Base-by-base conservation (phyloP, 2,329 filamentous ascomycete genomes). In the Pseudogymnoascus sp. region DNA sequence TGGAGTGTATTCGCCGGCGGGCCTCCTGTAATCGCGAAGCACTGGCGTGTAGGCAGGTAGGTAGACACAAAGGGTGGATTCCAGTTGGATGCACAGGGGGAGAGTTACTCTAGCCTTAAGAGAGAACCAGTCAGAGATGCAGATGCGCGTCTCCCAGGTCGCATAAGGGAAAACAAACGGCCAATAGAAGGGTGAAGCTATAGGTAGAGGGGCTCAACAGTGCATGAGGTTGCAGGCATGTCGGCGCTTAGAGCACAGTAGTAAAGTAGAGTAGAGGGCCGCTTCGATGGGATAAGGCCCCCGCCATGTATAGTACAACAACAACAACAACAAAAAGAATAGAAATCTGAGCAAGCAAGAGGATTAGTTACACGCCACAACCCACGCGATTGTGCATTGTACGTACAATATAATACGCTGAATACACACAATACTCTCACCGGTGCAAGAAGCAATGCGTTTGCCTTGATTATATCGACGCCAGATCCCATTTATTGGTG, bases 111-210 rank as follows among this genome's bases (percentile, higher is more conserved):
- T 56, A 56, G 28, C 49, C 49, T 56, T 56, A 34, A 16, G 64
- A 66, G 60, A 21, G 66, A 43, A 59, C 68, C 65, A 71, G 68
- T 68, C 65, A 69, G 23, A 38, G 42, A 59, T 56, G 64, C 65
- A 67, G 63, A 62, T 68, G 69, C 69, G 70, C 69, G 65, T 69
- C 69, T 70, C 65, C 67, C 65, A 49, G 34, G 31, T 63, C 53
- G 37, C 62, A 63, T 40, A 59, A 59, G 21, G 31, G 49, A 38
- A 61, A 43, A 37, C 61, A 61, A 9, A 9, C 43, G 25, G 18
- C 63, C 65, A 66, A 53, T 63, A 60, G 38, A 31, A 65, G 43
- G 9, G 25, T 31, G 18, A 59, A 59, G 11, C 21, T 11, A 31
- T 28, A 23, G 42, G 23, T 31, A 11, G 60, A 34, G 60, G 60